Base-by-base conservation (phyloP, 2,329 filamentous ascomycete species). In the Monilinia fructicola region DNA sequence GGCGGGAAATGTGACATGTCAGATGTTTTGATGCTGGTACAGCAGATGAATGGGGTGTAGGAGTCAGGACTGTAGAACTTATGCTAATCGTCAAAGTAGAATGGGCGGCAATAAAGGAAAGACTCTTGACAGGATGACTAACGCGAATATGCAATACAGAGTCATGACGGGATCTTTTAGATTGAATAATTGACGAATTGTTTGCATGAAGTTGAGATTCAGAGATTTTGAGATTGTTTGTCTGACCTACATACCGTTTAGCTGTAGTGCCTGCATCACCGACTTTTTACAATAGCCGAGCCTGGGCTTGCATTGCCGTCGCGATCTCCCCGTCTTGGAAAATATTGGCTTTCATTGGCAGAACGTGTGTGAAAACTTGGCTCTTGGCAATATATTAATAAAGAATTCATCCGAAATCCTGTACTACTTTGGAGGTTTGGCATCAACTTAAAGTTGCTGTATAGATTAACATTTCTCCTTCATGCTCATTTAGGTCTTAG, bases 341-440 rank as follows among this genome's bases (percentile, higher is more conserved):
- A 61, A 40, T 21, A 61, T 50, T 40, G 31, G 58, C 58, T 61
- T 61, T 48, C n/a, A 35, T 61, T 50, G 44, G 58, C 44, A 61
- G 26, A 61, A 61, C 31, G 28, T 50, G 58, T 18, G 38, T 50
- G 44, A 14, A 42, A 50, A 50, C 58, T 60, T 50, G 28, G 58
- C 58, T 21, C 42, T 60, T 60, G 58, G 58, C 28, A 38, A 50
- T 50, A 3, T 23, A n/a, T 48, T 9, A 23, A 23, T 12, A 35
- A n/a, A 23, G 2, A 48, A 23, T 3, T 18, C 2, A 5, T 23
- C 14, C 21, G 31, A 48, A 11, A 9, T 42, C 4, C 12, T 42
- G 16, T 2, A 42, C 4, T 42, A 42, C 40, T 16, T 42, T 42
- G 40, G 16, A 35, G 16, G 40, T 42, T 42, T 42, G 40, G 40